Percentiles rank a stretch among this genome's conserved stretches.
Evolutionary conservation across 2,329 filamentous ascomycete genomes (phyloP).

Genomic region (Phialophora chinensis): DNA sequence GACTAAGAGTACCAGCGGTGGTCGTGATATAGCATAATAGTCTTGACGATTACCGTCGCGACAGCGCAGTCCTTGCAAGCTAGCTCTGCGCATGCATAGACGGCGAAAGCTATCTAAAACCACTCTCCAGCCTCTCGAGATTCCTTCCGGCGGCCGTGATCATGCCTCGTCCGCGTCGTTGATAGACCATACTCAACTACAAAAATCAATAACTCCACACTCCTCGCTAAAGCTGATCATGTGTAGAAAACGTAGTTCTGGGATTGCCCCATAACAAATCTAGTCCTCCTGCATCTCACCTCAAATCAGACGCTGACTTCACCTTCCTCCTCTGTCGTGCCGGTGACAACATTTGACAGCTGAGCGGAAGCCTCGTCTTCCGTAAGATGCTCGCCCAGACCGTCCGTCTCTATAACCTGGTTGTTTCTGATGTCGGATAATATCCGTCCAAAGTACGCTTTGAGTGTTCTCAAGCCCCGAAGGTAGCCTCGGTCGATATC

Average conservation of each 20-base stretch:
- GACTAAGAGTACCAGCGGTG: neutral
- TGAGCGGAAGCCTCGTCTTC: constrained; percentile 25
- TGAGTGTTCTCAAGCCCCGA: constrained; percentile 77
- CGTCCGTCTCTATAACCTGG: constrained; percentile 50
- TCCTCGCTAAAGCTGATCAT: constrained; percentile 32
- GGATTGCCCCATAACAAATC: constrained; percentile 32
- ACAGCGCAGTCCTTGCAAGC: neutral
- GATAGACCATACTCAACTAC: neutral
- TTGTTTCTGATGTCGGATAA: constrained; percentile 72
- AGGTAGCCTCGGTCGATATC: constrained; percentile 89
- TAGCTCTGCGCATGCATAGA: neutral
- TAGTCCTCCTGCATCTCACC: constrained; percentile 13
- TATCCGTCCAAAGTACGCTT: constrained; percentile 85
- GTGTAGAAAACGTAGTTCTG: constrained; percentile 2
- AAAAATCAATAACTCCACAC: constrained; percentile 26
- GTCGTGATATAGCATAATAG: neutral
- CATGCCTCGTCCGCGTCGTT: neutral
- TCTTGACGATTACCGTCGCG: neutral
- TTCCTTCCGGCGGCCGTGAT: neutral
- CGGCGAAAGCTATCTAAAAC: neutral
- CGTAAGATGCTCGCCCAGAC: constrained; percentile 47
- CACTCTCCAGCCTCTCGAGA: neutral
- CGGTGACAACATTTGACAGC: constrained; percentile 18
- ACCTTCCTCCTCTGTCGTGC: constrained; percentile 30
- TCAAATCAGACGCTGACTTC: constrained; percentile 34